These are phyloP conservation scores for Glycyrrhiza uralensis DNA, from an alignment of 306 rosid genomes.

Conservation along the genomic window DNA sequence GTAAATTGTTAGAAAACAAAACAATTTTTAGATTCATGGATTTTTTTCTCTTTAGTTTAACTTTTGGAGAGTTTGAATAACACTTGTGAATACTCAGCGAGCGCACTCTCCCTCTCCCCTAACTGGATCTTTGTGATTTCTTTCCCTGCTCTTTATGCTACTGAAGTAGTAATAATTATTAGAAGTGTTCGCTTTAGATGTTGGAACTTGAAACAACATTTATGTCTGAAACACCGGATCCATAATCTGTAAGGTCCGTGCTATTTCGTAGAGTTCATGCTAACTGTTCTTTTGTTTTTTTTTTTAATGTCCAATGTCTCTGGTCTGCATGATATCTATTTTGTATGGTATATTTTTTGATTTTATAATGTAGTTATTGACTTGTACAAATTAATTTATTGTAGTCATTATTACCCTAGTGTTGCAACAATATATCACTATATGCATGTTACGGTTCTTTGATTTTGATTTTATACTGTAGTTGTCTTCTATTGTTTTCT, in stretches of 20 bases:
- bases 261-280: neutral
- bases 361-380: neutral
- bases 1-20: neutral
- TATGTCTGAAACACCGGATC: neutral
- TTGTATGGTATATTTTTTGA: neutral
- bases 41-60: neutral
- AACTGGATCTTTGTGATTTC: slow-evolving; percentile 12
- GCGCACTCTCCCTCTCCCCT: too few species aligned
- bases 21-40: neutral
- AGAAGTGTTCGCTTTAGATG: neutral
- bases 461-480: neutral
- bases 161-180: neutral
- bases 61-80: neutral
- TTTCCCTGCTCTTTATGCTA: neutral
- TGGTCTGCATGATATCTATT: neutral
- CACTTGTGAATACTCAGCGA: neutral
- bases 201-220: neutral
- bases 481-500: neutral
- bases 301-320: neutral
- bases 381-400: neutral
- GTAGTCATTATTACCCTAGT: neutral
- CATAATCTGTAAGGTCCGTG: neutral
- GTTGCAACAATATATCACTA: neutral
- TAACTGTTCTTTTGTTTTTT: neutral
- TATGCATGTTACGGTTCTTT: neutral